A percentile compares a stretch with the other conserved stretches of the same genome.
Evolutionary conservation across 805 yeast genomes (phyloP).

Genomic region (Metschnikowia vanudenii): DNA sequence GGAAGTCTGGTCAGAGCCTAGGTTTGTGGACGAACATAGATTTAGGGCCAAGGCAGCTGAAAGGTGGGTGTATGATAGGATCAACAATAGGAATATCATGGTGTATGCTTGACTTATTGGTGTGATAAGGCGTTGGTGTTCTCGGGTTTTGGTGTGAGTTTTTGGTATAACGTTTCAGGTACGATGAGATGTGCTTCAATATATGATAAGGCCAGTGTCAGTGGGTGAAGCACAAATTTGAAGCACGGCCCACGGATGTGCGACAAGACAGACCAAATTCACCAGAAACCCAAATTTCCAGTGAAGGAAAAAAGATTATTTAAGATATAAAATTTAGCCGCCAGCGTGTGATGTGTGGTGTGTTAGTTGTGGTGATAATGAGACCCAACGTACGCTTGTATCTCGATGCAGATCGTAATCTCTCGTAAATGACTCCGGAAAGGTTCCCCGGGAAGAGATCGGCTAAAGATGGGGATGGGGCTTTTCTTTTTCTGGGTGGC

Average conservation of each 20-base stretch:
- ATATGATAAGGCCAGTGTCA: too few species aligned
- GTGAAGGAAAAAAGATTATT: too few species aligned
- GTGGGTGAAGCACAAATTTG: too few species aligned
- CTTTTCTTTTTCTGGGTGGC: too few species aligned
- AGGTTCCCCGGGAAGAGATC: neutral
- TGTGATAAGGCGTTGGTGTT: too few species aligned
- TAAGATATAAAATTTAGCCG: neutral
- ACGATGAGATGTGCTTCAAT: too few species aligned
- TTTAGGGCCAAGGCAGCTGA: slow-evolving; percentile 16
- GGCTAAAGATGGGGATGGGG: neutral
- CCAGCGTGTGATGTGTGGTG: neutral
- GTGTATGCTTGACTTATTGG: neutral
- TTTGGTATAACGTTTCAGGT: too few species aligned
- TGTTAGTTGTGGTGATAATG: neutral
- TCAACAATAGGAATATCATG: slow-evolving; percentile 3
- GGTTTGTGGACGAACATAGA: slow-evolving; percentile 17
- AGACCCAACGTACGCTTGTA: slow-evolving; percentile 7
- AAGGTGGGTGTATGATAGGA: neutral
- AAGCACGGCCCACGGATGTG: too few species aligned
- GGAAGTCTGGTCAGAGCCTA: slow-evolving; percentile 13
- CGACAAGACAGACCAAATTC: too few species aligned
- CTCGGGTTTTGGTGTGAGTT: too few species aligned
- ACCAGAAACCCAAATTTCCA: too few species aligned
- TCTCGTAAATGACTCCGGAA: neutral
- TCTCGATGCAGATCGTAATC: slow-evolving; percentile 10